Base-by-base conservation (phyloP, 768 basidiomycete genomes). In the Mycena sanguinolenta region DNA sequence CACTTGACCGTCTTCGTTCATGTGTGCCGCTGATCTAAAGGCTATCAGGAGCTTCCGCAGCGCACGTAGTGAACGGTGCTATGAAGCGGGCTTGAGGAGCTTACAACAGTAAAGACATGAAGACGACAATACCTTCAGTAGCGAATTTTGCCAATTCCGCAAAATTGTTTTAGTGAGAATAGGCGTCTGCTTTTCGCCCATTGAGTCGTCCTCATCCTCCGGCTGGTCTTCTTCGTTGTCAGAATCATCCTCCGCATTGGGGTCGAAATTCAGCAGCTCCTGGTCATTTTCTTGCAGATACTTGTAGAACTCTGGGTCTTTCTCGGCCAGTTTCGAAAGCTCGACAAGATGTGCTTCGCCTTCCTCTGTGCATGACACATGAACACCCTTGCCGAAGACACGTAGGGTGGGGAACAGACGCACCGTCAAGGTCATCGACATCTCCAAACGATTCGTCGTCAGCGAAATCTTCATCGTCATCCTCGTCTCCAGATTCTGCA, bases 291-390 rank as follows among this genome's bases (percentile, higher is more conserved):
- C 95, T 83, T 97, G 92, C 2, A 99, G 86, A 78, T 97, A 99
- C 82, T 97, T 95, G 91, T 90, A 99, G 83, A 99, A 99, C 77
- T 98, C 97, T n/a, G 97, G 97, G 79, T 99, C 97, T 79, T 95
- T 96, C 81, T 97, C 93, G 2, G 95, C 95, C 39, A 99, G 88
- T 77, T 94, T 91, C 44, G 94, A 91, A 17, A 99, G 87, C 64
- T 97, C 94, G 53, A 90, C 80, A 69, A 95, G 82, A 84, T 98
- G 97, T 6, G 85, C 81, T 61, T 85, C 84, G 27, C 92, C 95
- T 65, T 94, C 92, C 62, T 92, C 93, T 91, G 78, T 32, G 50
- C 2, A 27, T 39, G 10, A 14, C 46, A 36, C 44, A 73, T 46
- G 65, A 54, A 34, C 12, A 36, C 23, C 19, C 39, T 12, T 14